Percentiles rank a stretch among this genome's conserved stretches.
Evolutionary conservation across 768 basidiomycete genomes (phyloP).

Genomic region (Boletus subcaerulescens): DNA sequence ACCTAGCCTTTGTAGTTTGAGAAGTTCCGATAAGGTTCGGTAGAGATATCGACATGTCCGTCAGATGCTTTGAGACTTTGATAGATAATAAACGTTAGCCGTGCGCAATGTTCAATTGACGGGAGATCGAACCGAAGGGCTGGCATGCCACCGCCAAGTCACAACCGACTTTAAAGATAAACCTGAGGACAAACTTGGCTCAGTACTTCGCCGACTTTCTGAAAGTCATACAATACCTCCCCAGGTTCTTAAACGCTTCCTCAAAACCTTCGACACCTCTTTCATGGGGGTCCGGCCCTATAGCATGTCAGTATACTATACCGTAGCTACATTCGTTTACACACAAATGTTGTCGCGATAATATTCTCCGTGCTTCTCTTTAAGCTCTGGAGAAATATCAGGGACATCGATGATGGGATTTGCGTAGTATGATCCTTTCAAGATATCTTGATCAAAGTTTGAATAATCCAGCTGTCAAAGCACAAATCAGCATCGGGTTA

Average conservation of each 20-base stretch:
- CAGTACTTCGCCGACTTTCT: not conserved
- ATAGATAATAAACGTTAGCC: not conserved
- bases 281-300: slow-evolving; percentile 66
- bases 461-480: not conserved
- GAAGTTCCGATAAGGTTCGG: slow-evolving; percentile 69
- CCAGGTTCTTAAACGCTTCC: slow-evolving; percentile 83
- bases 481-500: slow-evolving; percentile 18
- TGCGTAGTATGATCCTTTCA: slow-evolving; percentile 96
- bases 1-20: slow-evolving; percentile 84
- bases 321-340: slow-evolving; percentile 5
- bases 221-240: slow-evolving; percentile 42
- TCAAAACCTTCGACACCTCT: slow-evolving; percentile 73
- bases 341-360: slow-evolving; percentile 88
- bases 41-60: slow-evolving; percentile 63
- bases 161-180: slow-evolving; percentile 80
- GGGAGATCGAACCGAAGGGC: slow-evolving; percentile 64
- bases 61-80: slow-evolving; percentile 62
- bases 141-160: slow-evolving; percentile 86
- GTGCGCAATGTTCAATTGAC: not conserved
- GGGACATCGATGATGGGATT: slow-evolving; percentile 67
- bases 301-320: not conserved
- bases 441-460: slow-evolving; percentile 49
- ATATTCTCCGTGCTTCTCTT: slow-evolving; percentile 70
- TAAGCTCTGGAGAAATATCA: slow-evolving; percentile 54
- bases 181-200: slow-evolving; percentile 38